A percentile compares a stretch with the other conserved stretches of the same genome.
phyloP scores from a whole-genome alignment of 1,139 yeast genomes.

The Meyerozyma sp. region DNA sequence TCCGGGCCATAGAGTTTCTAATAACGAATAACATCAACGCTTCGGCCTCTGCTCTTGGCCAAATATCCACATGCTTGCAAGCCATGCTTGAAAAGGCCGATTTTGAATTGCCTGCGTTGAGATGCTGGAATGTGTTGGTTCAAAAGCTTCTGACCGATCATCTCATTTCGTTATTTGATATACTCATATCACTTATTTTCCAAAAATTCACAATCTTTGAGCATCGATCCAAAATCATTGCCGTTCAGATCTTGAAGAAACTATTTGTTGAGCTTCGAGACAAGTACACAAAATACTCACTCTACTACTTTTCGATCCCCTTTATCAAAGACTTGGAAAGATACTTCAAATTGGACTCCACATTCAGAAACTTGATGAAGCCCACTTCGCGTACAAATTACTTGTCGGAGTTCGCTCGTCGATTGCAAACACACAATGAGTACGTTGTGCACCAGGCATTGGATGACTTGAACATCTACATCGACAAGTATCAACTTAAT shows the following conservation, averaged over 20 bases:
- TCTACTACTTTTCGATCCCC: constrained; percentile 47
- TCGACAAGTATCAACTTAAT: constrained; percentile 43
- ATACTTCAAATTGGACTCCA: constrained; percentile 18
- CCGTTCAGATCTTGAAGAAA: constrained; percentile 39
- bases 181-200: constrained; percentile 42
- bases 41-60: constrained; percentile 78
- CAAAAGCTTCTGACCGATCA: constrained; percentile 46
- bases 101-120: constrained; percentile 57
- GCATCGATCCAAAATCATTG: constrained; percentile 38
- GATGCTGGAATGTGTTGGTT: constrained; percentile 62
- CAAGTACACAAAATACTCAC: constrained; percentile 36
- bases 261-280: constrained; percentile 32
- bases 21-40: constrained; percentile 57
- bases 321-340: constrained; percentile 35
- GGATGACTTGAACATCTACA: constrained; percentile 54
- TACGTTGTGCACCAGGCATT: constrained; percentile 78
- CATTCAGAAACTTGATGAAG: constrained; percentile 21
- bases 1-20: constrained; percentile 68
- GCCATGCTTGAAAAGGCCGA: constrained; percentile 65
- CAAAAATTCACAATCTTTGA: constrained; percentile 60
- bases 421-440: constrained; percentile 63
- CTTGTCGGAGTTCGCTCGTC: constrained; percentile 47
- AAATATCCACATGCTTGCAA: constrained; percentile 81
- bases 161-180: constrained; percentile 43
- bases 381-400: constrained; percentile 24